Evolutionary conservation across 1,139 yeast species (phyloP), one percentile per base, ranked within the genome.

Genomic region (Geotrichum australiense): DNA sequence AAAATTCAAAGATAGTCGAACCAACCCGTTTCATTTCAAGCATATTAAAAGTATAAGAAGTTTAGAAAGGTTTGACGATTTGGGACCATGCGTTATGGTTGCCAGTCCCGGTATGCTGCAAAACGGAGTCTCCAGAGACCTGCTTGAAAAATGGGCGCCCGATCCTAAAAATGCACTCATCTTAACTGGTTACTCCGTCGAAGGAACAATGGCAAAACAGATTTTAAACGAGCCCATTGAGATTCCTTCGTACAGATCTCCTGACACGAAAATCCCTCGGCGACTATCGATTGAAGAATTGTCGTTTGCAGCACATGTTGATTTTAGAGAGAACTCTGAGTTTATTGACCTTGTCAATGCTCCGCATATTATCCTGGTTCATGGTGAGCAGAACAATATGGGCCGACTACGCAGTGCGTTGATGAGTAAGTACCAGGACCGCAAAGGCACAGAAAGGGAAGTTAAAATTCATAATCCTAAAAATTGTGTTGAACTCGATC

Each of bases 21-120:
- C 78, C 0, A 91, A 86, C 58, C 98, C 98, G 0, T 91, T 91
- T 62, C 83, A 82, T 51, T 91, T 91, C 64, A 85, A 85, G 59
- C 84, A 77, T 57, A 80, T 93, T 50, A 80, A 82, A 51, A 83
- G 86, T 49, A 73, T 91, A 39, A 78, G 84, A 48, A 81, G 79
- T 48, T 66, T 89, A 44, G 96, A 89, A 44, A 74, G 77, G 50
- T 83, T 91, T 58, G 94, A 87, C 53, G 98, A 91, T 62, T 74
- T 86, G 53, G 95, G 95, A 0, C 96, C 98, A 1, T 85, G 96
- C 53, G 98, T 91, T 25, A 91, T 93, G 63, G 76, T 91, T 31
- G 98, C 98, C 0, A 78, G 94, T 34, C 99, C 98, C 0, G 98
- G 99, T 60, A 91, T 91, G 98, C 69, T 91, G 39, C 98, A 91